These are phyloP conservation scores for Coemansia sp. DNA, from an alignment of 192 early-diverging fungal genomes.

Conservation along the genomic window DNA sequence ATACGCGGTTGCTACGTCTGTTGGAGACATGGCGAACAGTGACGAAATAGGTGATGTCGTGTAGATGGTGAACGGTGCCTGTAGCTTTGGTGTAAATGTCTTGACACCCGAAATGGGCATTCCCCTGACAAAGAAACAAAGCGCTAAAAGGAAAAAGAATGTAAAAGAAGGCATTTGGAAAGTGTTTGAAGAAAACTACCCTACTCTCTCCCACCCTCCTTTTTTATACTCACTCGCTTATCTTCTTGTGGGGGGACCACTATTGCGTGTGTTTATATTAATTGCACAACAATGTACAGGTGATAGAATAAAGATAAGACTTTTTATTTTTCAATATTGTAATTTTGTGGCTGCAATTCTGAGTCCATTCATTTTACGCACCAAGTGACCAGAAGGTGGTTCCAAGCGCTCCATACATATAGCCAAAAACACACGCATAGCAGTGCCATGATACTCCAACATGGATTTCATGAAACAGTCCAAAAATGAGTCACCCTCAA, in stretches of 20 bases:
- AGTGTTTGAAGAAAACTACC: too few relatives aligned
- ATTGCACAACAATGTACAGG: neutral
- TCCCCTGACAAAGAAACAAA: neutral
- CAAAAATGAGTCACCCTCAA: constrained; percentile 14
- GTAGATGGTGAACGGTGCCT: constrained; percentile 8
- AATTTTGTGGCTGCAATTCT: too few relatives aligned
- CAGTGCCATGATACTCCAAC: constrained; percentile 22
- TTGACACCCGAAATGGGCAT: neutral
- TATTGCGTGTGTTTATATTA: too few relatives aligned
- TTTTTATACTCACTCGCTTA: neutral
- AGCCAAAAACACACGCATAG: constrained; percentile 29
- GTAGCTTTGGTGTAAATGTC: constrained; percentile 19
- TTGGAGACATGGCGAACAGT: neutral
- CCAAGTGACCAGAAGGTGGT: too few relatives aligned
- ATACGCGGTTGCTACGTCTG: neutral
- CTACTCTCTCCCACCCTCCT: too few relatives aligned
- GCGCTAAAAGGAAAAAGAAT: neutral
- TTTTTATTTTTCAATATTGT: constrained; percentile 2
- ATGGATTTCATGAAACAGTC: constrained; percentile 45
- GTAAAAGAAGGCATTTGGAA: too few relatives aligned
- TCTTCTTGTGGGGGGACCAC: too few relatives aligned
- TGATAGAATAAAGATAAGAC: neutral
- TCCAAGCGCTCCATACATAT: constrained; percentile 26
- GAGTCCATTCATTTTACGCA: constrained; percentile 22
- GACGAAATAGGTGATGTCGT: neutral